Base-by-base conservation (phyloP, 2,329 filamentous ascomycete genomes). In the Penicillium sp. region DNA sequence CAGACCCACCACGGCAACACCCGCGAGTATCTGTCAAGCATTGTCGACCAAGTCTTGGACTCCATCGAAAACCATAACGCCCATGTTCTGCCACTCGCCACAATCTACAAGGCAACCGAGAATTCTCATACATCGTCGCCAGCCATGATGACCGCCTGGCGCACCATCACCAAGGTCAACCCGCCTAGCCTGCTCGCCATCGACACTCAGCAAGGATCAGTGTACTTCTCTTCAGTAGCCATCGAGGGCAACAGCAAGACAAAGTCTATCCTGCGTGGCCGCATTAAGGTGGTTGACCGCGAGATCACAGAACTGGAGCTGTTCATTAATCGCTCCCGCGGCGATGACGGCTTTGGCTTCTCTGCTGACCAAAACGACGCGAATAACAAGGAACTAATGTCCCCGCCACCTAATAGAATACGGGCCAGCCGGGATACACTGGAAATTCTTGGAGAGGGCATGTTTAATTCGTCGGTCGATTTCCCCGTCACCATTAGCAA, bases 291-390 rank as follows among this genome's bases (percentile, higher is more conserved):
- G 47, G 47, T 50, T 23, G 47, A 50, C 30, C 8, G 47, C 30
- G 30, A 57, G 26, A 57, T 49, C 44, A 49, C 54, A 44, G 35
- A 57, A 26, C 17, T 57, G 30, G 54, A 57, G 30, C 5, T 57
- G 3, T 57, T 35, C 54, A 35, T 49, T 9, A 57, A 47, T 31
- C 54, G 54, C 45, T 57, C 44, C 13, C 54, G 54, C 5, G 54
- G 54, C 17, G 54, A 49, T 21, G 29, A 57, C n/a, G 54, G 54
- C 7, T 57, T 57, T 41, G 30, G 41, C 26, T 47, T 56, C 19
- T 56, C 23, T 3, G 23, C 53, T 2, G 53, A n/a, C 4, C 26
- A 56, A 29, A 21, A 46, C 7, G 23, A 41, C 21, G 15, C 5
- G 4, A 56, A 56, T 17, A 46, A 56, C 11, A 17, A n/a, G 15